Evolutionary conservation across 768 basidiomycete species (phyloP), one percentile per base, ranked within the genome.

Genomic region (Leccinum subgranulosum): DNA sequence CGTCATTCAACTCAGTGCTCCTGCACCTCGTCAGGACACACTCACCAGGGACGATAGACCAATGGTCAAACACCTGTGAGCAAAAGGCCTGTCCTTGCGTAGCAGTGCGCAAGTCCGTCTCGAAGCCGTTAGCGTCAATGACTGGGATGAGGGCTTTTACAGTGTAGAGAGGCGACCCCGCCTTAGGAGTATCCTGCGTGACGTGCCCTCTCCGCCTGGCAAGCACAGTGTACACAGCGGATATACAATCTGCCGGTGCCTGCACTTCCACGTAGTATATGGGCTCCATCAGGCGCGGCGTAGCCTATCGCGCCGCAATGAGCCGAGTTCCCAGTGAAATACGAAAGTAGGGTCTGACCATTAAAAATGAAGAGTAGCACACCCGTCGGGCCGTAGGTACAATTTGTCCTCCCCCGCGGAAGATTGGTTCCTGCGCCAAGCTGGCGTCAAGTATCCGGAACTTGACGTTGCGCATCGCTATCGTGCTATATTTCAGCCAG

Each of bases 31-130:
- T 57, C 45, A 21, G 17, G 3, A 57, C 51, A 57, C 51, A 76
- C 85, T 62, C 69, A 90, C 92, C 92, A 65, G 96, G 96, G n/a
- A 98, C 96, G 67, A 96, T 91, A 15, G 90, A 89, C 97, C 97
- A 99, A 67, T 99, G 97, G 73, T 98, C 96, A 74, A 98, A 99
- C 61, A 92, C 85, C 73, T 98, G 95, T 66, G 94, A 78, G 68
- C 94, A 97, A 78, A 98, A 98, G n/a, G 97, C 97, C 73, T 98
- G 97, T 27, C 97, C 97, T 74, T 97, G 94, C 25, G 97, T 99
- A 49, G 97, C 94, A 49, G 95, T 98, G 66, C 97, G 79, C 70
- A 99, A 75, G 76, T 99, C 97, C 4, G 95, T 97, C 78, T 99
- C 97, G 73, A 99, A 99, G 0, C 97, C 97, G 67, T 98, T 98